A percentile compares a stretch with the other conserved stretches of the same genome.
phyloP scores from a whole-genome alignment of 208 protist genomes.

The Naegleria gruberi region DNA sequence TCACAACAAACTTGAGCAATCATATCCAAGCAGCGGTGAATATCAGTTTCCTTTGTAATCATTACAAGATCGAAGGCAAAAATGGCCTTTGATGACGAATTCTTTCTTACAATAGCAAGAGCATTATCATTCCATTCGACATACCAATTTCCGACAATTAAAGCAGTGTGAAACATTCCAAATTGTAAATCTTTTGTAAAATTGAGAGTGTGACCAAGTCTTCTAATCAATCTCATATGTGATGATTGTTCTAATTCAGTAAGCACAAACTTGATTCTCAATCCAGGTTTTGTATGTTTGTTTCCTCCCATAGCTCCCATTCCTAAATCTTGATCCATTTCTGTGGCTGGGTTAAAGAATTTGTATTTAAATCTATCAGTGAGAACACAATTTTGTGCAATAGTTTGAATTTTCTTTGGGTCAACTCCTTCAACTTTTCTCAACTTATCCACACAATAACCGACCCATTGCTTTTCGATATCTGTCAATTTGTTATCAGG shows the following conservation, averaged over 20 bases:
- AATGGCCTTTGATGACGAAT: not conserved
- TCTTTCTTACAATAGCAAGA: not conserved
- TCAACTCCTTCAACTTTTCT: not conserved
- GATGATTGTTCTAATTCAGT: not conserved
- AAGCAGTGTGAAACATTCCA: not conserved
- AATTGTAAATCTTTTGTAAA: not conserved
- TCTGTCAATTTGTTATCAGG: not conserved
- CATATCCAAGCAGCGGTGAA: not conserved
- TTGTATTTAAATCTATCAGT: not conserved
- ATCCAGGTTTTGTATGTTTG: not conserved
- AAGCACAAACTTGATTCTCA: constrained; percentile 14
- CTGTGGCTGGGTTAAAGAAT: not conserved
- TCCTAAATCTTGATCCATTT: not conserved
- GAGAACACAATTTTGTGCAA: not conserved
- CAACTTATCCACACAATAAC: not conserved
- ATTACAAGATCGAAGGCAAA: not conserved
- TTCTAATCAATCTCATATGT: not conserved
- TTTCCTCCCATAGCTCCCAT: not conserved
- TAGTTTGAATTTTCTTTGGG: not conserved
- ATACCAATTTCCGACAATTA: not conserved
- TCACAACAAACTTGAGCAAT: not conserved
- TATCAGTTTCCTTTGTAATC: not conserved
- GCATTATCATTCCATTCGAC: constrained; percentile 6
- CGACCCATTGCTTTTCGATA: not conserved
- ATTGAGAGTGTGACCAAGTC: not conserved